Conservation (phyloP, 2,329 filamentous ascomycete genomes). For the Malbranchea zuffiana region DNA sequence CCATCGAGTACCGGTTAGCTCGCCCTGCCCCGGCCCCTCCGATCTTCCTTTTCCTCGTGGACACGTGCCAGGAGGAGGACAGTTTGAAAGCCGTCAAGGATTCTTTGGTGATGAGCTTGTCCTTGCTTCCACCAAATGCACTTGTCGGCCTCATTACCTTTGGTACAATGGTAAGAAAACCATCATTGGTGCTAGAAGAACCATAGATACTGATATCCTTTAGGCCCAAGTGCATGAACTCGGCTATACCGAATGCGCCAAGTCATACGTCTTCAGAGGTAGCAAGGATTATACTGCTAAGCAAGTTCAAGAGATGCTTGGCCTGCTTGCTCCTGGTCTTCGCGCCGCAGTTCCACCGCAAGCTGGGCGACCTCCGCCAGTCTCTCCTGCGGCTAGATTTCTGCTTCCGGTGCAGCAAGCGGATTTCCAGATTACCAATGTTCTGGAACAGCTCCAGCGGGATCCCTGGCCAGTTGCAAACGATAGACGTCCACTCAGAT, state of each 20-base stretch:
- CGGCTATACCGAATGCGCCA: constrained; percentile 93
- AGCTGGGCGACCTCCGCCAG: constrained; percentile 62
- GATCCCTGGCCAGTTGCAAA: constrained; percentile 96
- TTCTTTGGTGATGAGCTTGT: constrained; percentile 56
- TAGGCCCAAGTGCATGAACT: constrained; percentile 94
- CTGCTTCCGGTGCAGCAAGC: constrained; percentile 88
- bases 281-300: constrained; percentile 98
- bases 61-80: constrained; percentile 59
- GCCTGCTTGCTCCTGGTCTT: constrained; percentile 59
- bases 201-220: not conserved
- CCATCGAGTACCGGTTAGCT: constrained; percentile 55
- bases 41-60: constrained; percentile 58
- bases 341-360: constrained; percentile 64
- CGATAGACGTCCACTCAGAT: constrained; percentile 79
- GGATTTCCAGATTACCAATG: constrained; percentile 94
- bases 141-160: constrained; percentile 56
- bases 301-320: constrained; percentile 99
- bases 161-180: constrained; percentile 69
- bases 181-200: not conserved
- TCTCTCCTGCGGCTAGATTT: constrained; percentile 79
- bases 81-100: constrained; percentile 56
- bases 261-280: constrained; percentile 95
- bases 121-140: constrained; percentile 51
- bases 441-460: constrained; percentile 86
- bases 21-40: constrained; percentile 54